Evolutionary conservation across 2,329 filamentous ascomycete genomes (phyloP).

Genomic region (Penicillium sp.): DNA sequence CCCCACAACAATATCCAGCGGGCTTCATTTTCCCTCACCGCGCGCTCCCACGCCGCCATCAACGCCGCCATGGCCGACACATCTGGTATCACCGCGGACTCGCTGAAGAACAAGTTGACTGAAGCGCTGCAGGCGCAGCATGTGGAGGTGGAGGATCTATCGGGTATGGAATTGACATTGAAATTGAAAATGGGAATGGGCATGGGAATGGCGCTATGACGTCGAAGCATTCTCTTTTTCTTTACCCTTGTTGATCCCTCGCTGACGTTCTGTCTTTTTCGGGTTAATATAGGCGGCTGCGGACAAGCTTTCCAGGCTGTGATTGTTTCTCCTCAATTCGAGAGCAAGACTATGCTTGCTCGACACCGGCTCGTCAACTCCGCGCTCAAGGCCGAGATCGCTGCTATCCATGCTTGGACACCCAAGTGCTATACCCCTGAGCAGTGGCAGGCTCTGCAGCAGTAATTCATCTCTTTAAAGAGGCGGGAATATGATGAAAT

Average conservation of each 20-base stretch:
- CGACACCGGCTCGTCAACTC: slow-evolving; percentile 79
- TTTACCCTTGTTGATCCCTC: neutral
- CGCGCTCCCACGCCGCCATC: slow-evolving; percentile 27
- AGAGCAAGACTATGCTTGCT: slow-evolving; percentile 66
- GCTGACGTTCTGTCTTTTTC: slow-evolving; percentile 2
- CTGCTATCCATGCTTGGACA: slow-evolving; percentile 86
- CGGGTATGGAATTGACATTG: slow-evolving; percentile 54
- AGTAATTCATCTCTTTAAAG: slow-evolving; percentile 15
- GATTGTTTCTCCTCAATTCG: slow-evolving; percentile 62
- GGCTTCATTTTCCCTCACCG: slow-evolving; percentile 29
- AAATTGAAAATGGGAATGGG: neutral
- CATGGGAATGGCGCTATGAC: neutral
- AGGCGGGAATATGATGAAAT: neutral
- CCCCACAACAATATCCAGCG: slow-evolving; percentile 18
- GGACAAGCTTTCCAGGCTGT: slow-evolving; percentile 62
- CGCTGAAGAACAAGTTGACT: slow-evolving; percentile 59
- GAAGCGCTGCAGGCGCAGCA: slow-evolving; percentile 64
- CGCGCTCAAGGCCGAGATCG: slow-evolving; percentile 76
- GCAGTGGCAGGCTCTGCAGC: slow-evolving; percentile 67
- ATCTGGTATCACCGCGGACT: slow-evolving; percentile 62
- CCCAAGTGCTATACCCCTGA: slow-evolving; percentile 87
- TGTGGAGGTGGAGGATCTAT: slow-evolving; percentile 85
- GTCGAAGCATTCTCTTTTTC: slow-evolving; percentile 1
- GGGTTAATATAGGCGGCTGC: slow-evolving; percentile 50
- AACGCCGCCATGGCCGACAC: slow-evolving; percentile 41